Evolutionary conservation across 352 stramenopile species (phyloP).

Genomic region (Phytophthora syringae): DNA sequence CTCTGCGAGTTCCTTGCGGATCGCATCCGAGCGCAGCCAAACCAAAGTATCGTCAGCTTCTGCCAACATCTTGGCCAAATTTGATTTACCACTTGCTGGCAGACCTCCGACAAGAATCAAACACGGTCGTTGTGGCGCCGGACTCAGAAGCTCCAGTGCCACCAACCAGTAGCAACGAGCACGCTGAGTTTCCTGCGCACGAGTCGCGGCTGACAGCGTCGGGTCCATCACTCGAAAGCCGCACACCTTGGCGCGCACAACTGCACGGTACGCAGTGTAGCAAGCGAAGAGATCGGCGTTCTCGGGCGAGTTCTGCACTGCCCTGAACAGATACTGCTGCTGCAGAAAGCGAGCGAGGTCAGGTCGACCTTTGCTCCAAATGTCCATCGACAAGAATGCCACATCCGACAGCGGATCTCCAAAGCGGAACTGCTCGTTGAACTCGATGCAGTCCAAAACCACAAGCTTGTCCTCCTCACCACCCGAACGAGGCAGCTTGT

Average conservation of each 20-base stretch:
- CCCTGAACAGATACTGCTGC: constrained; percentile 60
- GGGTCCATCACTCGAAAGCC: constrained; percentile 70
- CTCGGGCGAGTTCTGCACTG: constrained; percentile 53
- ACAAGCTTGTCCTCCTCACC: constrained; percentile 33
- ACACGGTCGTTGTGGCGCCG: constrained; percentile 48
- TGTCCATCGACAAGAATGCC: constrained; percentile 75
- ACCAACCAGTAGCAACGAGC: constrained; percentile 73
- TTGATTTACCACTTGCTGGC: constrained; percentile 73
- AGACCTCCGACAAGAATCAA: constrained; percentile 66
- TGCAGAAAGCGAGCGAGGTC: constrained; percentile 61
- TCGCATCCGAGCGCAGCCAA: constrained; percentile 69
- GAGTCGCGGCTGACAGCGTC: constrained; percentile 44
- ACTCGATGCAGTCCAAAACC: constrained; percentile 80
- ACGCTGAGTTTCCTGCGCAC: constrained; percentile 46
- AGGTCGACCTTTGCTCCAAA: constrained; percentile 62
- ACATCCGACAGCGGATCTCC: constrained; percentile 69
- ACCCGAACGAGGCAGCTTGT: constrained; percentile 43
- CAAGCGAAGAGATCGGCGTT: constrained; percentile 59
- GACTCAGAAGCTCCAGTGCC: constrained; percentile 58
- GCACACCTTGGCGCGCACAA: constrained; percentile 74
- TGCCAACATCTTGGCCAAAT: constrained; percentile 56
- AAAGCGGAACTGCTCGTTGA: constrained; percentile 83
- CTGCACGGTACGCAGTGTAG: constrained; percentile 71
- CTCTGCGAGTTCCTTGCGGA: constrained; percentile 64
- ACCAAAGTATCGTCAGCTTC: constrained; percentile 47